These are phyloP conservation scores for Leishmania martiniquensis DNA, from an alignment of 208 protist species.

Conservation along the genomic window DNA sequence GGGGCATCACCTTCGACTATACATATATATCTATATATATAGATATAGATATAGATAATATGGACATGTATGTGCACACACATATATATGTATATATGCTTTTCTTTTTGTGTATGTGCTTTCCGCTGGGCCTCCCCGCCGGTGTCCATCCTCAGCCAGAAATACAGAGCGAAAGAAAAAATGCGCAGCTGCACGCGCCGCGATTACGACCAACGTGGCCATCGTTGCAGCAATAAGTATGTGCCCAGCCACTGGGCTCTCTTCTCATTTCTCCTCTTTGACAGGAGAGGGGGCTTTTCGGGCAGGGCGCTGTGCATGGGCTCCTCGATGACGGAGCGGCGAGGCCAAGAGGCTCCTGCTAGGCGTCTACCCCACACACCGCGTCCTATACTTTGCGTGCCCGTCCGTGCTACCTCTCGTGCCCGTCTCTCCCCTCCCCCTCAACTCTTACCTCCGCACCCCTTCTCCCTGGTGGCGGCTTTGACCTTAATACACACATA, in stretches of 20 bases:
- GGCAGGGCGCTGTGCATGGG: neutral
- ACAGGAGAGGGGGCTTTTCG: neutral
- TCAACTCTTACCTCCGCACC: neutral
- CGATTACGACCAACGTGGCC: neutral
- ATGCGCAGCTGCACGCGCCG: neutral
- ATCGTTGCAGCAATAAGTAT: neutral
- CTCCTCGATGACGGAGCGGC: neutral
- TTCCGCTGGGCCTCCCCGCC: too few species aligned
- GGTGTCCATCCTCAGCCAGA: neutral
- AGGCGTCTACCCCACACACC: neutral
- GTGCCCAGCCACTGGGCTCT: neutral
- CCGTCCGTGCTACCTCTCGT: constrained; percentile 4
- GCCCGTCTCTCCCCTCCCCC: neutral
- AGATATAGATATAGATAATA: too few species aligned
- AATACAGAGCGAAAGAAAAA: neutral
- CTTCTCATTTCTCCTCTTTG: constrained; percentile 1
- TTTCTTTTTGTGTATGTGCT: too few species aligned
- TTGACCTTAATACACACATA: neutral
- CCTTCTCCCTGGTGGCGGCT: neutral
- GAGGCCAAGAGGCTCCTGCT: neutral
- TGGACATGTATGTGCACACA: too few species aligned
- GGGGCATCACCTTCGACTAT: too few species aligned
- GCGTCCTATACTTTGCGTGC: neutral
- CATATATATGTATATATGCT: too few species aligned
- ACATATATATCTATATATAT: too few species aligned